Evolutionary conservation across 1,139 yeast genomes (phyloP).

Genomic region (Suhomyces bolitotheri): DNA sequence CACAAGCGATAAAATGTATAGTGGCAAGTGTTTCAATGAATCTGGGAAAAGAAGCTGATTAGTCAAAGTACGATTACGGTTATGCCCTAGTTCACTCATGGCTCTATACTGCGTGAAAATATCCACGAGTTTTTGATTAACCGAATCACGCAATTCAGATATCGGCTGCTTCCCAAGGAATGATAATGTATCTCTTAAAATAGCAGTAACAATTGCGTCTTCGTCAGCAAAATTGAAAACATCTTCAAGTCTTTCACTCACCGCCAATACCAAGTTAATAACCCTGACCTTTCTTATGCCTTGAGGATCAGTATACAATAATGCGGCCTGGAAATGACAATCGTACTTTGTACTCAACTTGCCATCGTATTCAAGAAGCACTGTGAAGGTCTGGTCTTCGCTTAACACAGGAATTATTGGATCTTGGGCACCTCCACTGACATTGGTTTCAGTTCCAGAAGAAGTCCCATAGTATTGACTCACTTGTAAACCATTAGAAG

Average conservation of each 20-base stretch:
- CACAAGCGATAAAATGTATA: conserved; percentile 65
- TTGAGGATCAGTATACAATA: conserved; percentile 73
- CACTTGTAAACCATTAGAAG: conserved; percentile 87
- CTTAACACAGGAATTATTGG: conserved; percentile 71
- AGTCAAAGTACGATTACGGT: conserved; percentile 49
- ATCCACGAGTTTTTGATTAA: conserved; percentile 66
- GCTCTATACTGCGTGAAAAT: conserved; percentile 77
- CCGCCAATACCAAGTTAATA: conserved; percentile 78
- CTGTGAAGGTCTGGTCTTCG: conserved; percentile 67
- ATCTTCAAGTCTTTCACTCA: conserved; percentile 70
- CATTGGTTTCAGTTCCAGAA: conserved; percentile 29
- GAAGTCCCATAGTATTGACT: conserved; percentile 68
- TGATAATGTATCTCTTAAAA: conserved; percentile 68
- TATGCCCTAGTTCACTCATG: conserved; percentile 49
- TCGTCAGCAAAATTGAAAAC: conserved; percentile 84
- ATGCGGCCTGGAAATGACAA: conserved; percentile 89
- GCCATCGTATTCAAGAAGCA: conserved; percentile 76
- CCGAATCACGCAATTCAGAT: conserved; percentile 59
- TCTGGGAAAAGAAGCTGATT: conserved; percentile 82
- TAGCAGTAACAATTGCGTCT: conserved; percentile 72
- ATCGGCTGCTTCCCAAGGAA: conserved; percentile 63
- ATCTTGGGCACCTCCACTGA: conserved; percentile 44
- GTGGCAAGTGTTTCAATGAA: conserved; percentile 70
- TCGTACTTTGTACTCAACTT: conserved; percentile 69
- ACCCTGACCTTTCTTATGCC: conserved; percentile 87